These are phyloP conservation scores for Cordyceps tenuipes DNA, from an alignment of 2,329 filamentous ascomycete species.

Conservation along the genomic window DNA sequence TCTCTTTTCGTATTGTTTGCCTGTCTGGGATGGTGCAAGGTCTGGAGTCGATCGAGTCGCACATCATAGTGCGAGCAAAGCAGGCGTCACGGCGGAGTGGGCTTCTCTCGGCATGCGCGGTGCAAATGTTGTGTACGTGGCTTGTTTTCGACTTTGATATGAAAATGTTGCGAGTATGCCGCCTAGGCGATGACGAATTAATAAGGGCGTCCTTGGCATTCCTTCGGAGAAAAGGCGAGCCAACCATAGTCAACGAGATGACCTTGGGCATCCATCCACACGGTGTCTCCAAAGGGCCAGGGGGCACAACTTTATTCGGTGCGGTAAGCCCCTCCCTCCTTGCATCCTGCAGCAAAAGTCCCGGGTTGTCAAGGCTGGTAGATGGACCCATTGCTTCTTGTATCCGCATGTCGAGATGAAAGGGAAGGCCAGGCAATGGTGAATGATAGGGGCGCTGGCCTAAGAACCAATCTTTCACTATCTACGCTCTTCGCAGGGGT, in stretches of 20 bases:
- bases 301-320: neutral
- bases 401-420: neutral
- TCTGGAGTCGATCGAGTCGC: neutral
- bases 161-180: neutral
- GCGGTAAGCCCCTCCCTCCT: neutral
- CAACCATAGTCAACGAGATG: neutral
- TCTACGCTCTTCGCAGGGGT: neutral
- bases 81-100: neutral
- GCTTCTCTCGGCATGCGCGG: neutral
- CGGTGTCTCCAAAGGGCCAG: neutral
- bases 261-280: neutral
- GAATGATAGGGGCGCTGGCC: neutral
- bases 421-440: neutral
- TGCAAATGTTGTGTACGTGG: neutral
- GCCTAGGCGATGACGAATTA: neutral
- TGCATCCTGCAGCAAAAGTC: neutral
- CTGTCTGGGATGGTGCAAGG: neutral
- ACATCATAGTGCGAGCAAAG: neutral
- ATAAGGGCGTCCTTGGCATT: neutral
- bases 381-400: neutral
- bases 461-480: neutral
- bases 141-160: neutral
- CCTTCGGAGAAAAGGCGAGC: neutral
- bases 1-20: neutral
- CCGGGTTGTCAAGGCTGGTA: neutral